Base-by-base conservation (phyloP, 2,329 filamentous ascomycete species). In the Diaporthe humulicola region DNA sequence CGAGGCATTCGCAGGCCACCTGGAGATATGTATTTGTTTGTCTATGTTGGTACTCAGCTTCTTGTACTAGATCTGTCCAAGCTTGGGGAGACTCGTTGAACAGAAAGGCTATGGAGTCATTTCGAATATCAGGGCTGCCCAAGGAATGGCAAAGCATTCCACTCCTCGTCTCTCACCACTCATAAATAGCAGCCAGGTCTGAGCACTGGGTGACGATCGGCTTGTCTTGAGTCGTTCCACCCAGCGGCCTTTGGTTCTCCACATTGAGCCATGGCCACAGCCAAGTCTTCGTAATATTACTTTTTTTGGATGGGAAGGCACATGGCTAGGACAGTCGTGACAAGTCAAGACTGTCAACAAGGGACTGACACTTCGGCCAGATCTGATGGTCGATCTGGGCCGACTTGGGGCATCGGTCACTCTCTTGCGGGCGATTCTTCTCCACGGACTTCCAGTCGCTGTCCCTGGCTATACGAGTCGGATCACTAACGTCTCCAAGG, bases 1-100 rank as follows among this genome's bases (percentile, higher is more conserved):
- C 75, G 45, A 76, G 75, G 73, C 73, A 52, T 56, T 40, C 19
- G 38, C 30, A 40, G 48, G 58, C 30, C 58, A 71, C 71, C 28
- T 71, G 30, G 66, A 28, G 14, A 54, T n/a, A 28, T 25, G 64
- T 69, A 54, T 36, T 52, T 69, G 48, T 69, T 54, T 9, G 36
- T 40, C n/a, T 54, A 33, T 40, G 38, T 54, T 69, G 45, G 19
- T 54, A 40, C 45, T 50, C 12, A 67, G 30, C 45, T 52, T 36
- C 64, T 52, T 67, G 45, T 52, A 52, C n/a, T 25, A 38, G 22
- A 64, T 52, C 45, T 52, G 14, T 28, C 42, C 45, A 22, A 3
- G 10, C 22, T 12, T 52, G n/a, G 64, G 30, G 14, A 50, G 7
- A 9, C 19, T 54, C 48, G 64, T 54, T 40, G 8, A 17, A 28